A percentile compares a stretch with the other conserved stretches of the same genome.
Conservation (phyloP, 352 stramenopile genomes). For the Pythium dissotocum region DNA sequence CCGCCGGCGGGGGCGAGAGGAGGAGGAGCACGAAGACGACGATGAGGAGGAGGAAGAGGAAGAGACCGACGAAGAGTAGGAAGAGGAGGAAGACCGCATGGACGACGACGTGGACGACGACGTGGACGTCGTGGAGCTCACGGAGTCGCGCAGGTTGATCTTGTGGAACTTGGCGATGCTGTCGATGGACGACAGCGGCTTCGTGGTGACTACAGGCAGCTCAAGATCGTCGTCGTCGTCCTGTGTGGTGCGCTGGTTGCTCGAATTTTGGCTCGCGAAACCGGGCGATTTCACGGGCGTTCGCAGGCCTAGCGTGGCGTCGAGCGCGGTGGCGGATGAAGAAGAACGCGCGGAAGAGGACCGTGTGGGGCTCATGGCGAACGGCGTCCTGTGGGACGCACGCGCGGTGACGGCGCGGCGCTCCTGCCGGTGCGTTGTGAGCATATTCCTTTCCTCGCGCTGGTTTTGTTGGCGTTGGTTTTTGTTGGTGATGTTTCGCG, state of each 20-base stretch:
- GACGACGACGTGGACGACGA: neutral
- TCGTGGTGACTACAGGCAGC: conserved; percentile 21
- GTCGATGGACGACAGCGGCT: conserved; percentile 22
- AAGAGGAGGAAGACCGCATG: neutral
- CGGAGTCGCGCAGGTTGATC: neutral
- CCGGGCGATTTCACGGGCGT: conserved; percentile 4
- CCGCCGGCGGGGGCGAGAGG: no score
- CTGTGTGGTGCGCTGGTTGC: neutral
- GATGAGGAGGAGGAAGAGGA: neutral
- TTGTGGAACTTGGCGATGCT: conserved; percentile 24
- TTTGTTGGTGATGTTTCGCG: neutral
- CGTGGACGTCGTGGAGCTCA: conserved; percentile 5
- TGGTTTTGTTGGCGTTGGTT: neutral
- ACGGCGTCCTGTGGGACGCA: neutral
- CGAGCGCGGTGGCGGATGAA: neutral
- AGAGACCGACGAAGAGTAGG: neutral
- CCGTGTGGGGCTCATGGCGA: neutral
- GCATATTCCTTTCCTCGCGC: neutral
- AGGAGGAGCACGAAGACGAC: neutral
- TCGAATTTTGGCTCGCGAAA: neutral
- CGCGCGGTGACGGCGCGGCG: conserved; percentile 1
- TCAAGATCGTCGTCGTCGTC: conserved; percentile 27
- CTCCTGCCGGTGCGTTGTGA: conserved; percentile 3
- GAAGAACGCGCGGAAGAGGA: neutral
- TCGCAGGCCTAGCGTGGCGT: conserved; percentile 1